Evolutionary conservation across 2,329 filamentous ascomycete species (phyloP), one percentile per base, ranked within the genome.

Genomic region (Scopulariopsis brevicaulis): DNA sequence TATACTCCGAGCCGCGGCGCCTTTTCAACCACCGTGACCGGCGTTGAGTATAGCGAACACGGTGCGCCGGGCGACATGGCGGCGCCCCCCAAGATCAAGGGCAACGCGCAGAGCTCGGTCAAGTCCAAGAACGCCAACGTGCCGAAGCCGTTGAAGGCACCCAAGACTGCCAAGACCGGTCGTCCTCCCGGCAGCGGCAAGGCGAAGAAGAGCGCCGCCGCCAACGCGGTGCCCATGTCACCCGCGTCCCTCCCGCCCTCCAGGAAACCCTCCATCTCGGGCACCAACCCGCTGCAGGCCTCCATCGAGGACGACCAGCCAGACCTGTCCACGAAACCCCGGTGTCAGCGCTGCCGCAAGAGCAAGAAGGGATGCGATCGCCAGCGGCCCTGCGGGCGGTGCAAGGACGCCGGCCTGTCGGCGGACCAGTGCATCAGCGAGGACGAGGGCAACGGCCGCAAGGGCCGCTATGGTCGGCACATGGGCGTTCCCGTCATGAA

Each of bases 291-390:
- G 53, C 72, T 77, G 5, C 51, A 54, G 5, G 74, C 76, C 8
- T 54, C 56, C 51, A 54, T 54, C 28, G 90, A 96, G 63, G 92
- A 96, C 63, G 92, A 96, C 59, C 78, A 96, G 54, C 94, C 92
- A 3, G 93, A 99, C 65, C 76, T 97, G 22, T 96, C 93, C 0
- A 92, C 88, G 63, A 96, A 97, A 74, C 94, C 94, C 59, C 91
- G 94, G 62, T 99, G 94, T 77, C 94, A 99, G 71, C 88, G 94
- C 59, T 99, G 94, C 79, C 88, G 94, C 67, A 99, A 99, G 83
- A 97, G 93, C 76, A 99, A 99, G 80, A 99, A 99, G 75, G 94
- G 94, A 14, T 99, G 94, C 69, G 94, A 99, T 75, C 87, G 94
- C 59, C 94, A 97, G 73, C 86, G 94, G 46, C 94, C 94, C 32